These are phyloP conservation scores for Pyracantha coccinea DNA, from an alignment of 331 rosid genomes.

Conservation along the genomic window DNA sequence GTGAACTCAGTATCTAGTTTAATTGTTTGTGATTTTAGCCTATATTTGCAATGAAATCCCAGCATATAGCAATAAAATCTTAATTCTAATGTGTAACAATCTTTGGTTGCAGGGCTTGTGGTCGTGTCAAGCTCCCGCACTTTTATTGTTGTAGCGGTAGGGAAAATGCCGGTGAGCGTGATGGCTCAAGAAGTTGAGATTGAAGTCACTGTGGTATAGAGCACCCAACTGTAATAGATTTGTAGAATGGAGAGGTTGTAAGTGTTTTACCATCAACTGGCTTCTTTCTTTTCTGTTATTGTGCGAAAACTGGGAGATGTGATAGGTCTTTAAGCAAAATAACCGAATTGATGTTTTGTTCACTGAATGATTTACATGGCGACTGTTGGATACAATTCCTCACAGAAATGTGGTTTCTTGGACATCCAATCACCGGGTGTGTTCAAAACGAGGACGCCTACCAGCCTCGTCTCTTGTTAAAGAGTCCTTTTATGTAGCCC, in stretches of 20 bases:
- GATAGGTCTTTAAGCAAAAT: too few relatives aligned
- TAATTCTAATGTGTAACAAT: neutral
- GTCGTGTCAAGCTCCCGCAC: slow-evolving; percentile 80
- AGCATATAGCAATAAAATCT: neutral
- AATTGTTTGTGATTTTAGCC: neutral
- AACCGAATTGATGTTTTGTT: too few relatives aligned
- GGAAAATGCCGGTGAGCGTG: slow-evolving; percentile 27
- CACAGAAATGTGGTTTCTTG: too few relatives aligned
- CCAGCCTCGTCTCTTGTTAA: too few relatives aligned
- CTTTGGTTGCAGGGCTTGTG: slow-evolving; percentile 54
- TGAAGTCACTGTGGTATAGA: neutral
- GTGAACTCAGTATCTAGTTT: neutral
- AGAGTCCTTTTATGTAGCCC: too few relatives aligned
- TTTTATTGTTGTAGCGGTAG: slow-evolving; percentile 86
- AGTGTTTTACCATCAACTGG: neutral
- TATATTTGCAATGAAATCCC: neutral
- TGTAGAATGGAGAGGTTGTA: neutral
- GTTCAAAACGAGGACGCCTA: too few relatives aligned
- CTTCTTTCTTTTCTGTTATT: neutral
- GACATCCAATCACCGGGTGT: too few relatives aligned
- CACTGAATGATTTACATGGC: too few relatives aligned
- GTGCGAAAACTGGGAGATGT: neutral
- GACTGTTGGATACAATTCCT: too few relatives aligned
- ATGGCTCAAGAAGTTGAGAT: neutral
- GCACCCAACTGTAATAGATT: neutral